These are phyloP conservation scores for Grigorovia yakushimaensis DNA, from an alignment of 805 yeast genomes.

Conservation along the genomic window DNA sequence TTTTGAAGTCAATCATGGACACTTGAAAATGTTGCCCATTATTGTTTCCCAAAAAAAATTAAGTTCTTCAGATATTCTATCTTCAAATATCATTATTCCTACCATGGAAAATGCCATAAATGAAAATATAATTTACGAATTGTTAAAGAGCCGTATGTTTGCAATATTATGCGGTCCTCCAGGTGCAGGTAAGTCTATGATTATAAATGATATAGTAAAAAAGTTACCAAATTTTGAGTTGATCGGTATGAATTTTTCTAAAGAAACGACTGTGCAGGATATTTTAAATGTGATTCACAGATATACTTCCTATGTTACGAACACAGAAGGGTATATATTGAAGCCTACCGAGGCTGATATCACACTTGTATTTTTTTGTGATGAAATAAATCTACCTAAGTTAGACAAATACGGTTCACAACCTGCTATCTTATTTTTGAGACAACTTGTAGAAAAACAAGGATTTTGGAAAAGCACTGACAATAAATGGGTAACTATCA, in stretches of 20 bases:
- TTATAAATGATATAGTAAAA: constrained; percentile 58
- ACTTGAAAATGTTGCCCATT: neutral
- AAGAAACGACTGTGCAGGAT: constrained; percentile 57
- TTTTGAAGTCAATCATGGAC: neutral
- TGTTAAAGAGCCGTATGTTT: constrained; percentile 48
- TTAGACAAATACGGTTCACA: constrained; percentile 68
- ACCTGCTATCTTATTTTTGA: constrained; percentile 53
- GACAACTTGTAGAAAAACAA: constrained; percentile 60
- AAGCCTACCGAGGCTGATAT: constrained; percentile 53
- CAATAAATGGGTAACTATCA: constrained; percentile 55
- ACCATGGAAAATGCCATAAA: constrained; percentile 70
- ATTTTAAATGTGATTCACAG: constrained; percentile 62
- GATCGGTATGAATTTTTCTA: constrained; percentile 70
- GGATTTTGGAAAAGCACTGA: constrained; percentile 70
- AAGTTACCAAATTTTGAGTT: constrained; percentile 48
- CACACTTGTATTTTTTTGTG: constrained; percentile 79
- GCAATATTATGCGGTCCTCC: constrained; percentile 89
- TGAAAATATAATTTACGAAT: constrained; percentile 47
- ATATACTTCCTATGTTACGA: constrained; percentile 50
- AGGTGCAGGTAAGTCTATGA: constrained; percentile 95
- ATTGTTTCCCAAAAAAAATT: constrained; percentile 30
- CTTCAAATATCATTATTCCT: constrained; percentile 61
- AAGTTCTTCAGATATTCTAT: constrained; percentile 48
- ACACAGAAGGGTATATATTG: constrained; percentile 42
- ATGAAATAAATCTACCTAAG: constrained; percentile 79